Evolutionary conservation across 2,329 filamentous ascomycete genomes (phyloP), one percentile per base, ranked within the genome.

Genomic region (Endocalyx cinctus): DNA sequence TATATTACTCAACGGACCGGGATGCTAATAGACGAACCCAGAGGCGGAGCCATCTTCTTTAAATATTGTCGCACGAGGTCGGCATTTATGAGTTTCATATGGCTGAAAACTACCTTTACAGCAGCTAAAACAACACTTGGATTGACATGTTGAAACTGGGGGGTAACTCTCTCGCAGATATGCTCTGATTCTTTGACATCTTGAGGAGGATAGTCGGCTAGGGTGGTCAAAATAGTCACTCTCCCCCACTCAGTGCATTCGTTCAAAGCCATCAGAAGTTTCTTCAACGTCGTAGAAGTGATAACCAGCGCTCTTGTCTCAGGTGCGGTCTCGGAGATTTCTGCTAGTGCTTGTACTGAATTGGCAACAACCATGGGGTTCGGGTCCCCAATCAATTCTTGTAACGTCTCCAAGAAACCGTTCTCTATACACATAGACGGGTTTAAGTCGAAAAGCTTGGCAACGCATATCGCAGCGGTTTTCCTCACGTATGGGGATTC

Each of bases 351-450:
- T 42, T 89, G 90, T 7, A 98, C 92, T 11, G 87, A 92, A 66
- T 98, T 98, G 43, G 92, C 92, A 37, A 98, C 92, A 4, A 98
- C 92, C 90, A 97, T 98, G 4, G 92, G 92, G 59, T 98, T 98
- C 4, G 92, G 87, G 58, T 98, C 92, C 34, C 87, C 90, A 46
- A 98, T 94, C 69, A 98, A 69, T 62, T 98, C 92, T 62, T 98
- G 90, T 34, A 98, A 66, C 16, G 77, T 87, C 60, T 97, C 89
- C 30, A 98, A 65, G 60, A 98, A 98, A 28, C 92, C 92, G 51
- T 98, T 96, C 57, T 98, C 92, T 36, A 98, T 77, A 56, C 90
- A 97, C 78, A 96, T 84, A 25, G 75, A 64, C 5, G 90, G 87
- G 56, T 94, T 96, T 40, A 98, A 72, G 54, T 98, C 92, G 64